phyloP scores from a whole-genome alignment of 208 protist species.

The Crithidia bombi region DNA sequence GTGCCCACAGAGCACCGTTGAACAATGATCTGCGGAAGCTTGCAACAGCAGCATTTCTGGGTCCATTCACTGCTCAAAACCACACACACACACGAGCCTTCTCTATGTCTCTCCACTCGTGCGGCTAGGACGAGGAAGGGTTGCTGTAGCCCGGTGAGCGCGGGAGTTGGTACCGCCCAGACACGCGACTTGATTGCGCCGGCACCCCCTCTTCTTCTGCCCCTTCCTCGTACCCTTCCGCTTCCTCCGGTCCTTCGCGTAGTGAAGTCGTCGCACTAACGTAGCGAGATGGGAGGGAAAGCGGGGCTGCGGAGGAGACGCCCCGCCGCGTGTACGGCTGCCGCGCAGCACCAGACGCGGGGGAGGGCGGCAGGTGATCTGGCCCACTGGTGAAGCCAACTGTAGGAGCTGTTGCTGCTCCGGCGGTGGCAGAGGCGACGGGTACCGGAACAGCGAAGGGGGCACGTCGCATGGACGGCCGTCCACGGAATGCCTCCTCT shows the following conservation, averaged over 20 bases:
- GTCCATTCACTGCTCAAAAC: too few relatives aligned
- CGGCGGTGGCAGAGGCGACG: neutral
- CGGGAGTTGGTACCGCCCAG: conserved; percentile 28
- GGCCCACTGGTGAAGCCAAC: too few relatives aligned
- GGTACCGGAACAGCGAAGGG: conserved; percentile 6
- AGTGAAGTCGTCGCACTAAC: neutral
- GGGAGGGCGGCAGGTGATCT: too few relatives aligned
- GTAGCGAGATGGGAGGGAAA: neutral
- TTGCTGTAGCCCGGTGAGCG: neutral
- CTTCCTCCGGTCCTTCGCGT: neutral
- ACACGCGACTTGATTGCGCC: conserved; percentile 24
- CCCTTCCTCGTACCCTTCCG: neutral
- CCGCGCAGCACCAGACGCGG: neutral
- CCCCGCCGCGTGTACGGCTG: conserved; percentile 2
- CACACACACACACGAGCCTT: too few relatives aligned
- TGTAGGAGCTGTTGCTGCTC: neutral
- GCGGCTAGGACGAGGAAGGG: neutral
- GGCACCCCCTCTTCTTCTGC: conserved; percentile 18
- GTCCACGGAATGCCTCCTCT: conserved; percentile 5
- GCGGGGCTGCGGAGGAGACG: neutral
- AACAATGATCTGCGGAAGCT: too few relatives aligned
- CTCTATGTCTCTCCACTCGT: too few relatives aligned
- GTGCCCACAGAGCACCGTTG: too few relatives aligned
- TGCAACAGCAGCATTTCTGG: too few relatives aligned
- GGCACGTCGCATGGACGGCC: conserved; percentile 18